Conservation (phyloP, 768 basidiomycete genomes). For the Sporobolomyces phaffii region DNA sequence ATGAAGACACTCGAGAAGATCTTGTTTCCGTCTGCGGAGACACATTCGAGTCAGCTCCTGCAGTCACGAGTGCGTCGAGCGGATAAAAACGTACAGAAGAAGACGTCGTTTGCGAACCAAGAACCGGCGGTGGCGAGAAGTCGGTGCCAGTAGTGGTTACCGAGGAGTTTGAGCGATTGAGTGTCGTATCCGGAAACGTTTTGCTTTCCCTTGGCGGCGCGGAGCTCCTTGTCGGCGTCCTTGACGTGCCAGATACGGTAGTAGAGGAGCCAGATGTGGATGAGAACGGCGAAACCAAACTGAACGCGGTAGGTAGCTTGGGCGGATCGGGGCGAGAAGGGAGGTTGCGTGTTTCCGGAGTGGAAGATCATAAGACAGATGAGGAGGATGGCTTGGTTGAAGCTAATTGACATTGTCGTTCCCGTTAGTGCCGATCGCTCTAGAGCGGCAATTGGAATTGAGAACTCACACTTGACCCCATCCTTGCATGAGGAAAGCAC, state of each 20-base stretch:
- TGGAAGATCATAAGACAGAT: constrained; percentile 49
- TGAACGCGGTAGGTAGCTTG: constrained; percentile 50
- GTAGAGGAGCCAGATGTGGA: constrained; percentile 51
- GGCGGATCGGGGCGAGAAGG: constrained; percentile 44
- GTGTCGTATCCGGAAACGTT: constrained; percentile 49
- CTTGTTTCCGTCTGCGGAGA: background rate
- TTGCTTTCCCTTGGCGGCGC: constrained; percentile 45
- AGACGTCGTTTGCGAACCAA: constrained; percentile 50
- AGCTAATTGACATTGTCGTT: too few species aligned
- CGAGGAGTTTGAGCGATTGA: constrained; percentile 46
- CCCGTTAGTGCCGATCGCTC: too few species aligned
- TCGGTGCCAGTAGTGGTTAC: constrained; percentile 47
- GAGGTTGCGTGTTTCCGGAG: constrained; percentile 22
- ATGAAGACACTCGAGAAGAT: constrained; percentile 49
- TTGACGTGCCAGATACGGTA: constrained; percentile 49
- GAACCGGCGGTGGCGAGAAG: constrained; percentile 44
- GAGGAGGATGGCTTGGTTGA: constrained; percentile 46
- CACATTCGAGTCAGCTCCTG: background rate
- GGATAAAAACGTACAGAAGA: constrained; percentile 41
- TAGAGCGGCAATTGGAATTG: too few species aligned
- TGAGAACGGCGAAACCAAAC: constrained; percentile 49
- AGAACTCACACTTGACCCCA: constrained; percentile 46
- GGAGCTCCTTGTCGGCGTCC: constrained; percentile 42
- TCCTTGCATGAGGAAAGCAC: constrained; percentile 50
- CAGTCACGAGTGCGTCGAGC: too few species aligned